These are phyloP conservation scores for Colletotrichum karsti DNA, from an alignment of 2,329 filamentous ascomycete species.

Conservation along the genomic window DNA sequence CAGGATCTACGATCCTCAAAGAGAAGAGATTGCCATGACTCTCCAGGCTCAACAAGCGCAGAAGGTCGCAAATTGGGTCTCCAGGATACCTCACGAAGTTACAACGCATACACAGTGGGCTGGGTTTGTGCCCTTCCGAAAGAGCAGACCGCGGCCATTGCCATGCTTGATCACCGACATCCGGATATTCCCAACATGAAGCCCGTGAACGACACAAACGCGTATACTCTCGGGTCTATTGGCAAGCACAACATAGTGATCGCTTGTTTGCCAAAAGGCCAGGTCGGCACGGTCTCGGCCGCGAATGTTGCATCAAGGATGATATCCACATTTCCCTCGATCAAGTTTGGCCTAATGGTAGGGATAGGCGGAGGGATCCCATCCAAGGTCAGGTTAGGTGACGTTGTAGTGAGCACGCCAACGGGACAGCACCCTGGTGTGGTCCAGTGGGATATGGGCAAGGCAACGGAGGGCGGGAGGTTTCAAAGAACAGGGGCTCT, in stretches of 20 bases:
- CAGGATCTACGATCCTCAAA: no score
- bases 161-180: conserved; percentile 35
- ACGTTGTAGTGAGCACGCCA: conserved; percentile 24
- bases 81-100: no score
- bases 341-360: conserved; percentile 30
- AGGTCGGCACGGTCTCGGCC: conserved; percentile 27
- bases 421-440: background rate
- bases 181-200: conserved; percentile 9
- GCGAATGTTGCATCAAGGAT: background rate
- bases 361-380: conserved; percentile 35
- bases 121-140: conserved; percentile 37
- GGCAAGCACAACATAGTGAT: conserved; percentile 38
- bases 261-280: conserved; percentile 31
- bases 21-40: no score
- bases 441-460: conserved; percentile 28
- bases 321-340: background rate
- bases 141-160: conserved; percentile 35
- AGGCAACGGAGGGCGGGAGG: background rate
- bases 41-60: no score
- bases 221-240: conserved; percentile 36
- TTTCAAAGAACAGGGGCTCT: conserved; percentile 13
- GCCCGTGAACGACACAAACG: conserved; percentile 32
- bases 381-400: conserved; percentile 23
- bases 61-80: no score
- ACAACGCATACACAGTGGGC: conserved; percentile 31